These are phyloP conservation scores for Talaromyces sp. DNA, from an alignment of 2,329 filamentous ascomycete species.

Conservation along the genomic window DNA sequence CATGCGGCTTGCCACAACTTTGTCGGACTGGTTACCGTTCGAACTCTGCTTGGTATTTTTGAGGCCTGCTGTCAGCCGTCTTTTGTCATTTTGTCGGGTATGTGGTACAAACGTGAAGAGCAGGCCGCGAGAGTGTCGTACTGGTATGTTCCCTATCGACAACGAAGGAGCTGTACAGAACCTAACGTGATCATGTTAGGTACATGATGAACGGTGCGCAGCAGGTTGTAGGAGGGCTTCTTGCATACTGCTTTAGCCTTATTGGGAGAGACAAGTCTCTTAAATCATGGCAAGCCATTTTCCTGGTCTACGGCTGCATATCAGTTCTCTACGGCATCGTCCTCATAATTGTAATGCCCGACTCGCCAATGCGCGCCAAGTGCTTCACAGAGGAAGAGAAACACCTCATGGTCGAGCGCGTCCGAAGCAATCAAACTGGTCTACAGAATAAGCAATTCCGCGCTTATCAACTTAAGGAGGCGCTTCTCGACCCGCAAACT, in stretches of 20 bases:
- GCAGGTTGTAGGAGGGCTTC: slow-evolving; percentile 66
- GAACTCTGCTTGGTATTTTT: slow-evolving; percentile 66
- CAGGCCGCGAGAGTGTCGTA: slow-evolving; percentile 64
- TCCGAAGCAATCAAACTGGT: slow-evolving; percentile 58
- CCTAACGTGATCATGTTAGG: slow-evolving; percentile 22
- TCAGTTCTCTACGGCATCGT: slow-evolving; percentile 63
- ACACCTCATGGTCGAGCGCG: slow-evolving; percentile 57
- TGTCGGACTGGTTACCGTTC: slow-evolving; percentile 53
- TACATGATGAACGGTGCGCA: slow-evolving; percentile 75
- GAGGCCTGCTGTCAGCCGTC: slow-evolving; percentile 66
- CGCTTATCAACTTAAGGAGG: slow-evolving; percentile 51
- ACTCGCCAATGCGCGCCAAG: slow-evolving; percentile 67
- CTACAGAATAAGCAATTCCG: slow-evolving; percentile 56
- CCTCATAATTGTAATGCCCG: slow-evolving; percentile 61
- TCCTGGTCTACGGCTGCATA: slow-evolving; percentile 61
- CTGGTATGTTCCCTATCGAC: slow-evolving; percentile 46
- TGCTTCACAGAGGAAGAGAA: slow-evolving; percentile 66
- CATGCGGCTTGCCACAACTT: slow-evolving; percentile 62
- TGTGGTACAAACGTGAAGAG: slow-evolving; percentile 69
- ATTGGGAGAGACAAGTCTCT: slow-evolving; percentile 50
- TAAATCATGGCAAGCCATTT: slow-evolving; percentile 65
- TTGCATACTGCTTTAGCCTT: slow-evolving; percentile 54
- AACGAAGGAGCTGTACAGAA: background rate
- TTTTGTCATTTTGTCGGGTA: slow-evolving; percentile 62
- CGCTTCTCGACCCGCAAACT: slow-evolving; percentile 61